These are phyloP conservation scores for Xylariaceae sp. DNA, from an alignment of 2,329 filamentous ascomycete genomes.

Conservation along the genomic window DNA sequence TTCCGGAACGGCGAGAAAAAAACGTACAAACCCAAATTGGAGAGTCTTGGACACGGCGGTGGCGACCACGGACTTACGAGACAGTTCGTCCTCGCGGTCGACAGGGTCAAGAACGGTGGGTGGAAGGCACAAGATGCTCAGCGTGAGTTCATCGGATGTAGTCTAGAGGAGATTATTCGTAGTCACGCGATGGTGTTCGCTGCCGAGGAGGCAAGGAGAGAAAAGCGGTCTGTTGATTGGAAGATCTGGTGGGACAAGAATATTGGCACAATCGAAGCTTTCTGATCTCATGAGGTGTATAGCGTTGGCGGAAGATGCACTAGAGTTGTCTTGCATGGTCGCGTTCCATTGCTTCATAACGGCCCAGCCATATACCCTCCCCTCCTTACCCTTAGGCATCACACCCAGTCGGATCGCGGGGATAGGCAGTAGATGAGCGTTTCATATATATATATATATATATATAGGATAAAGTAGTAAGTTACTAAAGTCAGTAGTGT, in stretches of 20 bases:
- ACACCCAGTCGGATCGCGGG: no score
- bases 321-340: not conserved
- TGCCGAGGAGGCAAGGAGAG: constrained; percentile 82
- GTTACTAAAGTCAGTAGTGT: no score
- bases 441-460: no score
- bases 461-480: no score
- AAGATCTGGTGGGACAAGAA: constrained; percentile 73
- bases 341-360: no score
- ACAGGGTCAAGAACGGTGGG: constrained; percentile 75
- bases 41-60: constrained; percentile 71
- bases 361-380: no score
- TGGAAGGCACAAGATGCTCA: constrained; percentile 76
- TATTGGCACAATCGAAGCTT: constrained; percentile 42
- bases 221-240: constrained; percentile 77
- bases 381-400: no score
- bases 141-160: constrained; percentile 77
- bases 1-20: constrained; percentile 66
- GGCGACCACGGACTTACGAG: constrained; percentile 81
- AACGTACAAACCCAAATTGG: constrained; percentile 65
- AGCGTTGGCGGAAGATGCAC: no score
- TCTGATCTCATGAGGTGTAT: no score
- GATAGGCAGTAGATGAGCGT: no score
- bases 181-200: constrained; percentile 95
- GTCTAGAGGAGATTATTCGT: constrained; percentile 83
- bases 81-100: constrained; percentile 83